Evolutionary conservation across 2,329 filamentous ascomycete genomes (phyloP), one percentile per base, ranked within the genome.

Genomic region (Fusarium subglutinans): DNA sequence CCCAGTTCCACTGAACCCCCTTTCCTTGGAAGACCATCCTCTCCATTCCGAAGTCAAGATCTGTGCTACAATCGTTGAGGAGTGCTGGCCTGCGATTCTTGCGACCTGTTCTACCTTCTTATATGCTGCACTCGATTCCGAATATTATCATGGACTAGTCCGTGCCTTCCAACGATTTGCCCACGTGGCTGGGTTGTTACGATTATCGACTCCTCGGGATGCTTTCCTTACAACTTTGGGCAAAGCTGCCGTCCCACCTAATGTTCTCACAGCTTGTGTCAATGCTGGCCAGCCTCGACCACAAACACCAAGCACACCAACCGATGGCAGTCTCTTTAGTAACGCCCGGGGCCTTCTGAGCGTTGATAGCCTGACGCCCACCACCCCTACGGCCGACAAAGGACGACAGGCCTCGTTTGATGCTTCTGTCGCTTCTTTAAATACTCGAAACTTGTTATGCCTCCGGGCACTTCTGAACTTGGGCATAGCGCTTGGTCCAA

Each of bases 21-120:
- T 99, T 7, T 87, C 88, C 3, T 82, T 97, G 13, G 90, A 92
- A 69, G 90, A 93, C 44, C 94, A 97, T 78, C 89, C 93, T 2
- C 86, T 94, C 14, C 88, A 91, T 59, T 81, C 86, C 3, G 92
- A 94, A 56, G 90, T 98, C 64, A 90, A 91, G 78, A 90, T 91
- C 5, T 96, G 94, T 77, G 94, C 94, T 18, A 89, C 89, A 15
- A 92, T 99, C 62, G 93, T 99, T 30, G 94, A 97, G 8, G 89
- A 94, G 75, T 98, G 96, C 81, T 99, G 96, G 96, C 96, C 96
- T 53, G 96, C 96, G 18, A 92, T 98, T 44, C 89, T 99, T 55
- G 96, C 96, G 3, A 96, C 95, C 5, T 98, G 95, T 77, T 99
- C 96, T 0, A 98, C 96, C 0, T 99, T 98, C 79, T 85, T 99